Conservation (phyloP, 495 filamentous ascomycete species). For the Trichoderma reesei region DNA sequence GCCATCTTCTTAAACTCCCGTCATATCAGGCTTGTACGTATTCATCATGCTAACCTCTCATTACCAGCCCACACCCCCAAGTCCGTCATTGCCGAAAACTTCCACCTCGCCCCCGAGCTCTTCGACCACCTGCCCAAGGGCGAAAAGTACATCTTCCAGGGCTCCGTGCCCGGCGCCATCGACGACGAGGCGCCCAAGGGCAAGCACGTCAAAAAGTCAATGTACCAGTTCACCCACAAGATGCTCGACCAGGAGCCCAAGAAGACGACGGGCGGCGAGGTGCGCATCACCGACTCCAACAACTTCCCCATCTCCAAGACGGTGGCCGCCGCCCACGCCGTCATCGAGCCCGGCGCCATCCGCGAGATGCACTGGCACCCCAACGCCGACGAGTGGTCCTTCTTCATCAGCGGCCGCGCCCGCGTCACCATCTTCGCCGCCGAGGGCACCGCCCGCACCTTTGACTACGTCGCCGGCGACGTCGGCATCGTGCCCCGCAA, state of each 20-base stretch:
- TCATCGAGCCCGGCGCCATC: slow-evolving; percentile 46
- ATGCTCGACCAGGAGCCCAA: slow-evolving; percentile 50
- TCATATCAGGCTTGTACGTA: background rate
- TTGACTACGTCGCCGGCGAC: slow-evolving; percentile 42
- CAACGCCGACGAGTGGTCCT: slow-evolving; percentile 48
- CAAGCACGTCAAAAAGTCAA: slow-evolving; percentile 47
- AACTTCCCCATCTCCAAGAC: slow-evolving; percentile 59
- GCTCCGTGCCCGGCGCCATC: slow-evolving; percentile 39
- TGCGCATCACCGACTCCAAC: slow-evolving; percentile 54
- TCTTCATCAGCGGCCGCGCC: slow-evolving; percentile 41
- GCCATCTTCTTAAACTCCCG: slow-evolving; percentile 13
- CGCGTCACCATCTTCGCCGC: slow-evolving; percentile 44
- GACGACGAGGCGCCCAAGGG: slow-evolving; percentile 33
- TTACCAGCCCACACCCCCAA: slow-evolving; percentile 48
- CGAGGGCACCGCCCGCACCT: slow-evolving; percentile 37
- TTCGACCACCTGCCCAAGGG: slow-evolving; percentile 47
- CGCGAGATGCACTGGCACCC: slow-evolving; percentile 55
- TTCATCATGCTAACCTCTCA: slow-evolving; percentile 8
- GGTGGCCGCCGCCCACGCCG: slow-evolving; percentile 51
- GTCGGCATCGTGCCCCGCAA: slow-evolving; percentile 52
- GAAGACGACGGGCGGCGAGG: slow-evolving; percentile 44
- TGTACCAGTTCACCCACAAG: slow-evolving; percentile 49
- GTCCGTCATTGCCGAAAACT: slow-evolving; percentile 55
- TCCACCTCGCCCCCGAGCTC: slow-evolving; percentile 47
- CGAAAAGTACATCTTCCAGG: slow-evolving; percentile 65